A percentile compares a stretch with the other conserved stretches of the same genome.
These are phyloP conservation scores for Nakataea oryzae DNA, from an alignment of 2,329 filamentous ascomycete genomes.

Conservation along the genomic window DNA sequence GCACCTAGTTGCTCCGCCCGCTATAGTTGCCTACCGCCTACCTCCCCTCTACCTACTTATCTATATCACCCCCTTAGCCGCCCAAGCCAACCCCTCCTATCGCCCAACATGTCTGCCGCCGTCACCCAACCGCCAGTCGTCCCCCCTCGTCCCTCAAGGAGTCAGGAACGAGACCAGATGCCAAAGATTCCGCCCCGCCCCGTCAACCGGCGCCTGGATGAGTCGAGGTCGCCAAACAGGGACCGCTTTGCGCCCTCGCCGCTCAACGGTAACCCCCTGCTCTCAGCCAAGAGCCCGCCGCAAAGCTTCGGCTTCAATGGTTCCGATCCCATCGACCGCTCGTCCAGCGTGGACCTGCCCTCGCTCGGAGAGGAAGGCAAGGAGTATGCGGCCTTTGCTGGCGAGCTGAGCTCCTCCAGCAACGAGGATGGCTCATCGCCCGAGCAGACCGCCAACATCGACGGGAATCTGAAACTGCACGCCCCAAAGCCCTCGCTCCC, in stretches of 20 bases:
- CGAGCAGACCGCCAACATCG: conserved; percentile 68
- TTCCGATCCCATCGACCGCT: conserved; percentile 42
- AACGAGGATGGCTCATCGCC: conserved; percentile 36
- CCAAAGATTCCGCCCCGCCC: conserved; percentile 77
- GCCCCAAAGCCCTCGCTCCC: conserved; percentile 83
- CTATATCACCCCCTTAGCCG: background rate
- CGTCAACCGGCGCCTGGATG: conserved; percentile 53
- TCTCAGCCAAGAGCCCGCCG: conserved; percentile 34
- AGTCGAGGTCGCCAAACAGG: conserved; percentile 66
- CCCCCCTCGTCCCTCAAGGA: conserved; percentile 45
- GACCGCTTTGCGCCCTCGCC: conserved; percentile 79
- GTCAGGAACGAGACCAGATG: conserved; percentile 35
- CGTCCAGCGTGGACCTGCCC: conserved; percentile 71
- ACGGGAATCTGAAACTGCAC: conserved; percentile 73
- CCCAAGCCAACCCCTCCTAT: background rate
- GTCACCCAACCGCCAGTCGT: conserved; percentile 38
- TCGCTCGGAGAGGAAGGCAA: conserved; percentile 81
- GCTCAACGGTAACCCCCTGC: conserved; percentile 59
- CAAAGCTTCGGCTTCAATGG: conserved; percentile 24
- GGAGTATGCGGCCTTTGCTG: conserved; percentile 62
- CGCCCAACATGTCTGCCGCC: conserved; percentile 33
- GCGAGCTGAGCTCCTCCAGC: conserved; percentile 34
- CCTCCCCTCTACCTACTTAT: background rate
- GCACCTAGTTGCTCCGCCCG: background rate
- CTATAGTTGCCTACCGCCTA: background rate